Base-by-base conservation (phyloP, 352 stramenopile species). In the Thraustochytrium sp. region DNA sequence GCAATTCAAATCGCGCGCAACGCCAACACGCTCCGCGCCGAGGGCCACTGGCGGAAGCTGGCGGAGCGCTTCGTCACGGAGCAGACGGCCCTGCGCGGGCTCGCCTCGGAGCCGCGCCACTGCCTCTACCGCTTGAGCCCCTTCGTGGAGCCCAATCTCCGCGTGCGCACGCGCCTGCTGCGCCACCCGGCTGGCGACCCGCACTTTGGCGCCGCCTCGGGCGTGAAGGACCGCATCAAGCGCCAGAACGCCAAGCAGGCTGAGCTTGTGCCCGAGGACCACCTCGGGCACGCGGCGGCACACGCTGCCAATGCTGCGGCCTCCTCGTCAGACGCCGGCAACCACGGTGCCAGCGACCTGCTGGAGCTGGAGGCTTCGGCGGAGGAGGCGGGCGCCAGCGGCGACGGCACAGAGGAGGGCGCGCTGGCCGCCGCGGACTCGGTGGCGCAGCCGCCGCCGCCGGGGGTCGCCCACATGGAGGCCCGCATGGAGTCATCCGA, bases 1-100 rank as follows among this genome's bases (percentile, higher is more conserved):
- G 76, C 68, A 18, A 48, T 8, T 3, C 68, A 80, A 26, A 51
- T 80, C 31, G 26, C 18, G 8, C 68, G 68, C 51, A 9, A 44
- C 34, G 46, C 68, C 8, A 4, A 75, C n/a, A 3, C 4, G 23
- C 5, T 1, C 21, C 5, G 26, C 5, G 13, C 40, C 16, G 68
- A 80, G 49, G 44, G 53, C 38, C 18, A 13, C 18, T 80, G 68
- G 68, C 48, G 68, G n/a, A 72, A 72, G 31, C 68, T 80, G 31
- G 9, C 31, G 13, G 44, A 80, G 51, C 31, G 31, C 8, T 46
- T 75, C 53, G 68, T 75, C 26, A 26, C 63, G 31, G 1, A 13
- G 11, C 42, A 72, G 38, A 61, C 63, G 5, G 68, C 31, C 4
- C 46, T 23, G 5, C 48, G 42, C 1, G 34, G 40, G 2, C 62